Percentiles rank a stretch among this genome's conserved stretches.
Evolutionary conservation across 2,329 filamentous ascomycete genomes (phyloP).

Genomic region (Diaporthe batatas): DNA sequence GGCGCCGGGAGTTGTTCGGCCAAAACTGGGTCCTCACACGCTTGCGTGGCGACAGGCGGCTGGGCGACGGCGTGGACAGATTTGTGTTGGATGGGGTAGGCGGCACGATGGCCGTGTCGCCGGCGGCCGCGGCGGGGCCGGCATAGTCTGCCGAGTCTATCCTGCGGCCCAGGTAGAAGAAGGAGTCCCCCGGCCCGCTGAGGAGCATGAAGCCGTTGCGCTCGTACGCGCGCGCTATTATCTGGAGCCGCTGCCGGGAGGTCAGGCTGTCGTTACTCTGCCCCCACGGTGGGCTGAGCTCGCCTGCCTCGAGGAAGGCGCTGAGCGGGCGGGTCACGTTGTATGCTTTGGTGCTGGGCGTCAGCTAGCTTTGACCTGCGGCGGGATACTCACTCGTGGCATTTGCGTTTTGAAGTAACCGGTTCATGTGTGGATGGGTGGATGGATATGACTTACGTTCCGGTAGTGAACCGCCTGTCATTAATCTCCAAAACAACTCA

Average conservation of each 20-base stretch:
- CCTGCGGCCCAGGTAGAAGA: neutral
- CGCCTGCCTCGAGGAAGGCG: neutral
- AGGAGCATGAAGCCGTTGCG: conserved; percentile 9
- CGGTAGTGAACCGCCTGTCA: neutral
- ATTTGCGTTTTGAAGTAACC: too few relatives aligned
- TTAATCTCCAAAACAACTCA: neutral
- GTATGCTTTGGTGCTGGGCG: neutral
- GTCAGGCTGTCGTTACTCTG: neutral
- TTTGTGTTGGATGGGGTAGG: neutral
- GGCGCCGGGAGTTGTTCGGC: too few relatives aligned
- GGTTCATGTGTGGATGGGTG: too few relatives aligned
- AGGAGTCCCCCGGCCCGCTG: fast-evolving
- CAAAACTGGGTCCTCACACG: too few relatives aligned
- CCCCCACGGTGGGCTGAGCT: neutral
- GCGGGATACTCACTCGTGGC: neutral
- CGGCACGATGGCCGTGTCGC: neutral
- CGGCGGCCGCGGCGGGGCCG: neutral
- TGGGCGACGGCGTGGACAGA: neutral
- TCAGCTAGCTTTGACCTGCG: too few relatives aligned
- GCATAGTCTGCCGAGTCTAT: neutral
- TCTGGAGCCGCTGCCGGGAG: fast-evolving
- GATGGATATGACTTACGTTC: neutral
- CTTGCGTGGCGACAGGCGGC: too few relatives aligned
- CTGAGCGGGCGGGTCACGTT: neutral
- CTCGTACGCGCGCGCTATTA: neutral